These are phyloP conservation scores for Leptographium procerum DNA, from an alignment of 2,329 filamentous ascomycete genomes.

Conservation along the genomic window DNA sequence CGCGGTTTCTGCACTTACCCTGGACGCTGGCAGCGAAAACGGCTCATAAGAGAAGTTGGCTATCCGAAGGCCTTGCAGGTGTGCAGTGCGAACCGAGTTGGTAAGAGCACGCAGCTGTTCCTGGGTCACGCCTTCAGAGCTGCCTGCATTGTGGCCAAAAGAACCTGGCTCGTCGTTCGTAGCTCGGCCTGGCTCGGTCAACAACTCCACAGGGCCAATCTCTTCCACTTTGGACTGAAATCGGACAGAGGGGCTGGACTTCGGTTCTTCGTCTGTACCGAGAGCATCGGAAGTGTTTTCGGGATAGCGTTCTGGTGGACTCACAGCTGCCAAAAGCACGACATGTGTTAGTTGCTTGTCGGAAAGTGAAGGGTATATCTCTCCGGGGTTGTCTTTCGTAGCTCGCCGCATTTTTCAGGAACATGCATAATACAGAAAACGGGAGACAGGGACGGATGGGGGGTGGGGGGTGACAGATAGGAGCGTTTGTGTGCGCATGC, in stretches of 20 bases:
- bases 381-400: background rate
- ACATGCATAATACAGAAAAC: no score
- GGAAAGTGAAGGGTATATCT: background rate
- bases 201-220: constrained; percentile 38
- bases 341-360: background rate
- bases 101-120: constrained; percentile 59
- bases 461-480: background rate
- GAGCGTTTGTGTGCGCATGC: background rate
- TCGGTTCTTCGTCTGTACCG: constrained; percentile 15
- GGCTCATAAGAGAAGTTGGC: constrained; percentile 84
- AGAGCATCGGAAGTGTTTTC: constrained; percentile 5
- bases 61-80: constrained; percentile 72
- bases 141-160: background rate
- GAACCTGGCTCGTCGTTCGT: constrained; percentile 20
- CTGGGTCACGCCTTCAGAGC: constrained; percentile 28
- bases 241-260: constrained; percentile 43
- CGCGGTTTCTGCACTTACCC: constrained; percentile 44
- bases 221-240: constrained; percentile 63
- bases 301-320: background rate
- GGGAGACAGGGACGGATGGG: background rate
- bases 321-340: background rate
- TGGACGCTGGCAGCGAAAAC: constrained; percentile 73
- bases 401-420: background rate
- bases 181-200: constrained; percentile 13
- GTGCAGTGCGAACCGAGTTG: constrained; percentile 58